phyloP scores from a whole-genome alignment of 768 basidiomycete genomes.

The Lactifluus echinatus region DNA sequence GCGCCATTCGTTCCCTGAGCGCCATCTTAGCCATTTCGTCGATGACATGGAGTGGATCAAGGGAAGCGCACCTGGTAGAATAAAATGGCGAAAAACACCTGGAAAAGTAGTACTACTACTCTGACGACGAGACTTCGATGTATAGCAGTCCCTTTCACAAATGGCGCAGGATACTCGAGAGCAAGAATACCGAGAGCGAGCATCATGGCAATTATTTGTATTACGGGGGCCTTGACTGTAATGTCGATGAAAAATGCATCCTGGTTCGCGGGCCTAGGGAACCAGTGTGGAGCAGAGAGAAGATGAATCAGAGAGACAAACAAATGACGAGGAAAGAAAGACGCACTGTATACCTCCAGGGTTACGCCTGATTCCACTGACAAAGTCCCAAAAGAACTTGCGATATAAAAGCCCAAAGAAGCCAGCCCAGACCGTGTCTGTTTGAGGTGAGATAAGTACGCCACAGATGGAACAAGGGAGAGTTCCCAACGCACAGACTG shows the following conservation, averaged over 20 bases:
- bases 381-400: slow-evolving; percentile 96
- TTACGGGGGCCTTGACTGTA: slow-evolving; percentile 69
- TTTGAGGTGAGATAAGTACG: not conserved
- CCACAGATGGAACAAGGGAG: slow-evolving; percentile 1
- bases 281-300: slow-evolving; percentile 40
- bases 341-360: slow-evolving; percentile 77
- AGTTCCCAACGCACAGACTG: slow-evolving; percentile 49
- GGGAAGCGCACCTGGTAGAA: slow-evolving; percentile 63
- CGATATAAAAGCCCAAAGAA: slow-evolving; percentile 79
- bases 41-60: not conserved
- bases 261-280: slow-evolving; percentile 21
- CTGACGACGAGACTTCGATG: slow-evolving; percentile 59
- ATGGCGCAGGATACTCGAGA: slow-evolving; percentile 65
- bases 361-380: slow-evolving; percentile 68
- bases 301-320: slow-evolving; percentile 28
- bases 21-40: not conserved
- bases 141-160: slow-evolving; percentile 43
- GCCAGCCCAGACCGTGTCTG: slow-evolving; percentile 74
- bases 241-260: slow-evolving; percentile 53
- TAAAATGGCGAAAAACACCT: slow-evolving; percentile 52
- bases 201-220: slow-evolving; percentile 61
- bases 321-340: not conserved
- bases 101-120: slow-evolving; percentile 54
- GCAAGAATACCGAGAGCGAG: slow-evolving; percentile 50
- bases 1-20: slow-evolving; percentile 74